phyloP scores from a whole-genome alignment of 257 asterid species.

The Forsythia viridissima region DNA sequence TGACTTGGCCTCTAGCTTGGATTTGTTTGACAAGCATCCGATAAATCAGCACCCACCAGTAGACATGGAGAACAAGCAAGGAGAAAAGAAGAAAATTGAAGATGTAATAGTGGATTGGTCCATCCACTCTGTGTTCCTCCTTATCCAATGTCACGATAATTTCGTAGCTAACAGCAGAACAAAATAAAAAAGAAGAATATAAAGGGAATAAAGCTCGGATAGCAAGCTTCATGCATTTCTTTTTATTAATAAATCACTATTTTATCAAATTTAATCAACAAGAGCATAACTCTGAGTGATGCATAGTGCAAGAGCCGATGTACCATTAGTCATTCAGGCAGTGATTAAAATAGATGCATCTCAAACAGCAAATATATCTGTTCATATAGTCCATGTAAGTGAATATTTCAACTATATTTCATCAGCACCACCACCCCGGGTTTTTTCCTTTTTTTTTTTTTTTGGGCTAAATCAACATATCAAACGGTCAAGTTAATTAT shows the following conservation, averaged over 20 bases:
- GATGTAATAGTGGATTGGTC: constrained; percentile 75
- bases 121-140: constrained; percentile 58
- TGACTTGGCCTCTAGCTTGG: constrained; percentile 77
- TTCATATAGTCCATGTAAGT: not conserved
- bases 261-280: not conserved
- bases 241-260: not conserved
- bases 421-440: not conserved
- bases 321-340: not conserved
- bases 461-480: not conserved
- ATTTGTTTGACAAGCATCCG: constrained; percentile 88
- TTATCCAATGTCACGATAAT: constrained; percentile 47
- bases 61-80: constrained; percentile 82
- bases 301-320: not conserved
- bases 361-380: not conserved
- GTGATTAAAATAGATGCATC: not conserved
- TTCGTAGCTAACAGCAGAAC: constrained; percentile 57
- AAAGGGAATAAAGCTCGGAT: not conserved
- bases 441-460: too few relatives aligned
- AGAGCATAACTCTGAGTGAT: not conserved
- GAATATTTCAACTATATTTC: not conserved
- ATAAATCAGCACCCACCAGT: constrained; percentile 86
- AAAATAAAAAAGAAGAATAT: constrained; percentile 9
- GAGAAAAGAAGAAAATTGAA: constrained; percentile 85
- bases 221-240: not conserved
- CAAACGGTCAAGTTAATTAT: not conserved